Evolutionary conservation across 768 basidiomycete species (phyloP).

Genomic region (Phaeotremella skinneri): DNA sequence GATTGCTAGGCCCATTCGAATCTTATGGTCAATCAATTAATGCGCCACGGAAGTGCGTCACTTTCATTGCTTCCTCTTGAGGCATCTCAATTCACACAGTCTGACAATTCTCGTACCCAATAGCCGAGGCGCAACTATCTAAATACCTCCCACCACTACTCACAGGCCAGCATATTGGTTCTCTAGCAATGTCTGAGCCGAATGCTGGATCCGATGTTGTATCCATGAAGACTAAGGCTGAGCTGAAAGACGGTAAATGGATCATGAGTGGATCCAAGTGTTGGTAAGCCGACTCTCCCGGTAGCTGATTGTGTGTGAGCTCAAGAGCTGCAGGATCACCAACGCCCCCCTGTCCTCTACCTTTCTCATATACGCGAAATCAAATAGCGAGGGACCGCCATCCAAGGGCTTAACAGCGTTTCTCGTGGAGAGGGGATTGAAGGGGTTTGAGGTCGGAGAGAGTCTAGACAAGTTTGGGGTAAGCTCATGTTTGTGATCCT

Average conservation of each 20-base stretch:
- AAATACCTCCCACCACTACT: constrained; percentile 81
- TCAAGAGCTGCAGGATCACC: constrained; percentile 67
- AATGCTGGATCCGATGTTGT: constrained; percentile 94
- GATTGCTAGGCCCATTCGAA: constrained; percentile 42
- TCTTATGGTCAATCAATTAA: constrained; percentile 46
- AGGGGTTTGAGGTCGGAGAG: constrained; percentile 72
- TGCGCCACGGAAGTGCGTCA: constrained; percentile 41
- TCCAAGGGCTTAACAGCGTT: constrained; percentile 91
- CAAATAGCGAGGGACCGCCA: constrained; percentile 64
- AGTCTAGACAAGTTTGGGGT: constrained; percentile 89
- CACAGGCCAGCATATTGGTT: constrained; percentile 71
- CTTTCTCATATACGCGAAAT: constrained; percentile 89
- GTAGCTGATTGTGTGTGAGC: not conserved
- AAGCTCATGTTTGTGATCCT: constrained; percentile 1
- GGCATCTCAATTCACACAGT: not conserved
- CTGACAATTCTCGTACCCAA: not conserved
- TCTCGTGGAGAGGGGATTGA: constrained; percentile 64
- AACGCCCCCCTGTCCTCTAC: constrained; percentile 91
- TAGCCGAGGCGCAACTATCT: constrained; percentile 63
- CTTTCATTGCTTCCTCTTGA: not conserved
- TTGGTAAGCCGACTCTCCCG: constrained; percentile 61
- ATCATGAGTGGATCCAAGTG: constrained; percentile 79
- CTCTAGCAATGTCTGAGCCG: constrained; percentile 91
- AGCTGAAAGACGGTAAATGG: constrained; percentile 58
- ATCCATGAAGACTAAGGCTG: constrained; percentile 81